Conservation (phyloP, 164 flowering plant genomes). For the Euptelea pleiosperma region DNA sequence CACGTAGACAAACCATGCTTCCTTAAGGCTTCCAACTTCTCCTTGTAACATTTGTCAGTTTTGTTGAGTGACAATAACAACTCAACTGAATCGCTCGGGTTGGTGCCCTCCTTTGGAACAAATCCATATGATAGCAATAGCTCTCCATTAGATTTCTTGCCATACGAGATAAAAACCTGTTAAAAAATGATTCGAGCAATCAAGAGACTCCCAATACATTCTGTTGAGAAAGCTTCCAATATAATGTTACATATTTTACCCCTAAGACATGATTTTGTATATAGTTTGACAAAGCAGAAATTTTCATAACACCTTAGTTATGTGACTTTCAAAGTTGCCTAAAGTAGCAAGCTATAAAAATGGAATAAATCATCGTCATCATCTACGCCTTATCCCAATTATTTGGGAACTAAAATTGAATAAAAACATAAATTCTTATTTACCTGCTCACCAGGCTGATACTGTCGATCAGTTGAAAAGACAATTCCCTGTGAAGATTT, state of each 20-base stretch:
- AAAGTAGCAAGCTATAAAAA: too few species aligned
- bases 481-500: conserved; percentile 81
- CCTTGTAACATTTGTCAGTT: conserved; percentile 69
- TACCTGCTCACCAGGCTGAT: conserved; percentile 99
- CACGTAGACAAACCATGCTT: conserved; percentile 74
- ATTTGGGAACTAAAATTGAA: not conserved
- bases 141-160: conserved; percentile 97
- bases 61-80: conserved; percentile 61
- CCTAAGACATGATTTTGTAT: too few species aligned
- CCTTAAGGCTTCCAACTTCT: conserved; percentile 66
- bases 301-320: too few species aligned
- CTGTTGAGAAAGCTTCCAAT: conserved; percentile 3
- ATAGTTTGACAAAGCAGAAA: too few species aligned
- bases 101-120: conserved; percentile 89
- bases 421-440: conserved; percentile 9
- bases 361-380: too few species aligned
- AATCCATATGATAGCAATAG: conserved; percentile 92
- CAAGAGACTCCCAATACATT: too few species aligned
- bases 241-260: too few species aligned
- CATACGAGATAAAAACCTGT: conserved; percentile 96
- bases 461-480: conserved; percentile 80
- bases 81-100: conserved; percentile 89
- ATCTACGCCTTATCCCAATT: too few species aligned
- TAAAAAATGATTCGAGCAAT: too few species aligned
- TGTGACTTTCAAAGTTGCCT: too few species aligned